Evolutionary conservation across 2,329 filamentous ascomycete genomes (phyloP).

Genomic region (Monosporascus sp.): DNA sequence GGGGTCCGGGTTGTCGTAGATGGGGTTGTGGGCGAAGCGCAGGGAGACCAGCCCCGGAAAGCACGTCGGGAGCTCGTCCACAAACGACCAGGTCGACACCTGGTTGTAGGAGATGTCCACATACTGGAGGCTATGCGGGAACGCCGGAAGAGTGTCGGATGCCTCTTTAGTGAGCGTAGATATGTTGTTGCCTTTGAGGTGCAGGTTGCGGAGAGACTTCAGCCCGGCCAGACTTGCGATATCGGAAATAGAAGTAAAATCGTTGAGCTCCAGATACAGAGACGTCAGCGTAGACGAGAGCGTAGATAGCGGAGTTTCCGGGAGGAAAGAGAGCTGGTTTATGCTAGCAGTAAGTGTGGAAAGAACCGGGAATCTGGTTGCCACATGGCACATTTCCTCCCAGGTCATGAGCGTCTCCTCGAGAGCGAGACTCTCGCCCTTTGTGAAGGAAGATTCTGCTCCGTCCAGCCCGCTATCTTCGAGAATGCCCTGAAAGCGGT

Average conservation of each 20-base stretch:
- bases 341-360: slow-evolving; percentile 46
- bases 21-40: slow-evolving; percentile 79
- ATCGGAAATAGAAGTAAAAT: slow-evolving; percentile 55
- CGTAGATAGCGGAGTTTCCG: slow-evolving; percentile 30
- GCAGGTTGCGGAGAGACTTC: slow-evolving; percentile 49
- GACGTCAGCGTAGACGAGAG: slow-evolving; percentile 52
- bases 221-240: slow-evolving; percentile 49
- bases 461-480: slow-evolving; percentile 32
- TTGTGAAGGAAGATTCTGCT: slow-evolving; percentile 38
- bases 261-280: slow-evolving; percentile 68
- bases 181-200: slow-evolving; percentile 76
- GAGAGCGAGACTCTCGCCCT: slow-evolving; percentile 56
- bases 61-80: slow-evolving; percentile 59
- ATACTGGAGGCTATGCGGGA: slow-evolving; percentile 52
- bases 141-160: slow-evolving; percentile 35
- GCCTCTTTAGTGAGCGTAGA: slow-evolving; percentile 30
- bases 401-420: slow-evolving; percentile 64
- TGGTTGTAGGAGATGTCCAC: slow-evolving; percentile 71
- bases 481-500: slow-evolving; percentile 55
- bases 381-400: slow-evolving; percentile 55
- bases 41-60: slow-evolving; percentile 73
- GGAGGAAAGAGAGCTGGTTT: slow-evolving; percentile 53
- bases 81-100: slow-evolving; percentile 64
- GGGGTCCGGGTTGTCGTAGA: slow-evolving; percentile 56
- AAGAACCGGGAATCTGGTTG: slow-evolving; percentile 48